Evolutionary conservation across 371 early-diverging fungal genomes (phyloP), one percentile per base, ranked within the genome.

Genomic region (Sporodiniella umbellata): DNA sequence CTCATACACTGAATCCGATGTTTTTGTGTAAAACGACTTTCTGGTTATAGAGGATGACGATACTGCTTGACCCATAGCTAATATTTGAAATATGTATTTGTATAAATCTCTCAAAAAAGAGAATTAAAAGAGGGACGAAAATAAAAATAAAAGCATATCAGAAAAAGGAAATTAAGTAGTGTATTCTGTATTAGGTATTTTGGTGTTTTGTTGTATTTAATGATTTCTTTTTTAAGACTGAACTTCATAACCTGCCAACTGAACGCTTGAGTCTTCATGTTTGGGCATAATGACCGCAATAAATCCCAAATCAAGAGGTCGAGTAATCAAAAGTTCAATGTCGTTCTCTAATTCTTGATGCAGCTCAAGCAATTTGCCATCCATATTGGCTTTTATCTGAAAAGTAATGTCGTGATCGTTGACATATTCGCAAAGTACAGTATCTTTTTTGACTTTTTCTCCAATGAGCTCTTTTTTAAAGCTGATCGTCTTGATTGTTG

Each of bases 241-340:
- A 12, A 53, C 42, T 21, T 62, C 33, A 44, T 56, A 68, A 8
- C 47, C 60, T 24, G 39, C 43, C 24, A 68, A 42, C 44, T 66
- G 60, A 10, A 53, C 48, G 37, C 33, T 38, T 11, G 69, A 44
- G 24, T 68, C 58, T 33, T 72, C 72, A 21, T 38, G 38, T 11
- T 52, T 53, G 3, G 79, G 66, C 33, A 67, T 48, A 44, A 79
- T 70, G 7, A 79, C 59, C 4, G 64, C 77, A 42, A 79, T 47
- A 44, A 64, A 77, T 4, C 77, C 79, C 33, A 56, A 60, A 25
- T 64, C 64, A 51, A 71, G 54, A 52, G 68, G 50, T 12, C 50
- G 42, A 3, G 35, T 22, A 12, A 75, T 26, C 18, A 78, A 42
- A 17, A 43, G 33, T 2, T 22, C 19, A 8, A 19, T 23, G 8